Percentiles rank a stretch among this genome's conserved stretches.
These are phyloP conservation scores for Fraxinus sp. DNA, from an alignment of 305 asterid genomes.

Conservation along the genomic window DNA sequence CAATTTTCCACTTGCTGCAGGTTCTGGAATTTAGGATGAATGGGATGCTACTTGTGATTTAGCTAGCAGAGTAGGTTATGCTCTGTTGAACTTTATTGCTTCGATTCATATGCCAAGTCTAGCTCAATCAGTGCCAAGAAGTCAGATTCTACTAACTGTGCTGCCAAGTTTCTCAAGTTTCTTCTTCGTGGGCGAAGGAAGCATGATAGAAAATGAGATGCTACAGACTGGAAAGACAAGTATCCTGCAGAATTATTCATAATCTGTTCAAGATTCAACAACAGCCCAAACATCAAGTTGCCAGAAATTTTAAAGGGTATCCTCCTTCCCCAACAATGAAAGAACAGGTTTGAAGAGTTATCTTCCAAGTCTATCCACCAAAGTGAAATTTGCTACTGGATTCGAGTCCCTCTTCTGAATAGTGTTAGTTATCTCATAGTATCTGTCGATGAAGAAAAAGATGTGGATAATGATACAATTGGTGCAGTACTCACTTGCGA, in stretches of 20 bases:
- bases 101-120: slow-evolving; percentile 25
- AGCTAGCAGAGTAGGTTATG: slow-evolving; percentile 24
- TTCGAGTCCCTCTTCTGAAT: slow-evolving; percentile 49
- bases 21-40: slow-evolving; percentile 40
- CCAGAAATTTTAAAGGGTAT: slow-evolving; percentile 45
- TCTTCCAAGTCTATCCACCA: slow-evolving; percentile 57
- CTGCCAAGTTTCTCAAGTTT: slow-evolving; percentile 45
- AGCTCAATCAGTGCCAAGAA: slow-evolving; percentile 30
- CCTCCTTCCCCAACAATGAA: slow-evolving; percentile 39
- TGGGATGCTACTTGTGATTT: slow-evolving; percentile 31
- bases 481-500: background rate
- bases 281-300: slow-evolving; percentile 46
- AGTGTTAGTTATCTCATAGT: slow-evolving; percentile 49
- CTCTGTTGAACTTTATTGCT: slow-evolving; percentile 42
- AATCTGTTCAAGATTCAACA: slow-evolving; percentile 19
- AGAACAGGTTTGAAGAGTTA: slow-evolving; percentile 25
- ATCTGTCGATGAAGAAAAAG: slow-evolving; percentile 30
- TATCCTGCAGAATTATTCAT: slow-evolving; percentile 34
- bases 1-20: background rate
- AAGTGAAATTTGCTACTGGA: slow-evolving; percentile 53
- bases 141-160: slow-evolving; percentile 31
- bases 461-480: background rate
- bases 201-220: slow-evolving; percentile 26
- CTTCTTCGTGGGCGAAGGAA: slow-evolving; percentile 45
- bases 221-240: slow-evolving; percentile 32